Evolutionary conservation across 805 yeast species (phyloP), one percentile per base, ranked within the genome.

Genomic region (Metschnikowia lochheadii): DNA sequence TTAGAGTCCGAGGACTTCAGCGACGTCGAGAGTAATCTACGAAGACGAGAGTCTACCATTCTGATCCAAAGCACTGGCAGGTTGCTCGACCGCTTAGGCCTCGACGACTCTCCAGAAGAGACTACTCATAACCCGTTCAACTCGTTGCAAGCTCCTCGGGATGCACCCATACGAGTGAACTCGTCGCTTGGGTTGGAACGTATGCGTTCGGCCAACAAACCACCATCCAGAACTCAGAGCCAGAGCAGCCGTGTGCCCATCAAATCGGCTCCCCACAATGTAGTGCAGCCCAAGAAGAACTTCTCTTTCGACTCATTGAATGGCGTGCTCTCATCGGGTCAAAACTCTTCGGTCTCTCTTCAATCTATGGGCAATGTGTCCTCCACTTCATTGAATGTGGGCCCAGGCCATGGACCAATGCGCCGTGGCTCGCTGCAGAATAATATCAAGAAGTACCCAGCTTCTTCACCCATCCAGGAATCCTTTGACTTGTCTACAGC

Each of bases 101-200:
- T 69, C 17, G 71, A 67, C 31, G 60, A 58, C 15, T 63, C 55
- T 33, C 68, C 62, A 39, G 42, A 54, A 31, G 49, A 49, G 14
- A 34, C 48, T 4, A 32, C 21, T 15, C 49, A 49, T 26, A 41
- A 29, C 18, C 40, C 42, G 21, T 20, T 38, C 15, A 41, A 42
- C 34, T 38, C 45, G 23, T 15, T 43, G 31, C 52, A 43, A 11
- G 50, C 48, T 10, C 38, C 52, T 18, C 31, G 49, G 15, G 52
- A 46, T 37, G 44, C 48, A 18, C 60, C 61, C 26, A 49, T 56
- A 20, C 52, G 58, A 5, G 61, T 51, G 17, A 56, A 49, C 42
- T 52, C 57, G 6, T 40, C 60, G 2, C 23, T 52, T 33, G 54
- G 58, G 11, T 37, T 57, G 36, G 61, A 57, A n/a, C 55, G 61